phyloP scores from a whole-genome alignment of 1,284 basidiomycete genomes.

The Thecaphora frezii region DNA sequence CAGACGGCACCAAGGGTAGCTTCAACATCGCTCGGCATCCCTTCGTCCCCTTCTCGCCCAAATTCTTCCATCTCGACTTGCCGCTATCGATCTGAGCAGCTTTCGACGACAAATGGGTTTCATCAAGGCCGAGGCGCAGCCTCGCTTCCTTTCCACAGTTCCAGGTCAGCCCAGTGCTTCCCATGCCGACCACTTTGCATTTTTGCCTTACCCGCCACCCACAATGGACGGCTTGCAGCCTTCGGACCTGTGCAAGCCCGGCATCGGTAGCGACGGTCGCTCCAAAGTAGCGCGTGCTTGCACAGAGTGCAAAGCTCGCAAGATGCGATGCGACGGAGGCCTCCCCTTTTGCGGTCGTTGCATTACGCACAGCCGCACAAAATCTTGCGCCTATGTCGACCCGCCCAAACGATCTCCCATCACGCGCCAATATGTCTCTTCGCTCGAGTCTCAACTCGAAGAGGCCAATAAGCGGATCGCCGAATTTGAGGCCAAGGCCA shows the following conservation, averaged over 20 bases:
- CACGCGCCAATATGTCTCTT: constrained; percentile 39
- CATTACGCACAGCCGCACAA: constrained; percentile 41
- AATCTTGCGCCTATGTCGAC: constrained; percentile 41
- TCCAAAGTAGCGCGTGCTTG: constrained; percentile 36
- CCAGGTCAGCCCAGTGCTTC: constrained; percentile 21
- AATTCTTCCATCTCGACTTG: neutral
- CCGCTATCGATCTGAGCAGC: too few relatives aligned
- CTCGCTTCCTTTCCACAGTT: constrained; percentile 19
- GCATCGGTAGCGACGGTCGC: constrained; percentile 29
- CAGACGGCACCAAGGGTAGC: too few relatives aligned
- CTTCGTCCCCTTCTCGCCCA: neutral
- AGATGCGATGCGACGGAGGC: constrained; percentile 44
- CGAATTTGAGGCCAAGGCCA: constrained; percentile 13
- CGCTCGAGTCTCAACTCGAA: constrained; percentile 32
- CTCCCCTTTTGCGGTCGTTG: constrained; percentile 40
- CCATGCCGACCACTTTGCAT: constrained; percentile 32
- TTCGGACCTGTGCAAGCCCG: constrained; percentile 27
- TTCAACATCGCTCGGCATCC: too few relatives aligned
- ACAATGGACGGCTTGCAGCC: constrained; percentile 35
- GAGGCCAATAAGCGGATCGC: constrained; percentile 30
- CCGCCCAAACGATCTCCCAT: constrained; percentile 40
- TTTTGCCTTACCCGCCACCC: constrained; percentile 25
- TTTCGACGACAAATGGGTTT: constrained; percentile 16
- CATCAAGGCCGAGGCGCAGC: constrained; percentile 32
- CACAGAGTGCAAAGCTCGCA: constrained; percentile 40